A percentile compares a stretch with the other conserved stretches of the same genome.
Conservation (phyloP, 106 monocot species). For the Dendrobium catenatum region DNA sequence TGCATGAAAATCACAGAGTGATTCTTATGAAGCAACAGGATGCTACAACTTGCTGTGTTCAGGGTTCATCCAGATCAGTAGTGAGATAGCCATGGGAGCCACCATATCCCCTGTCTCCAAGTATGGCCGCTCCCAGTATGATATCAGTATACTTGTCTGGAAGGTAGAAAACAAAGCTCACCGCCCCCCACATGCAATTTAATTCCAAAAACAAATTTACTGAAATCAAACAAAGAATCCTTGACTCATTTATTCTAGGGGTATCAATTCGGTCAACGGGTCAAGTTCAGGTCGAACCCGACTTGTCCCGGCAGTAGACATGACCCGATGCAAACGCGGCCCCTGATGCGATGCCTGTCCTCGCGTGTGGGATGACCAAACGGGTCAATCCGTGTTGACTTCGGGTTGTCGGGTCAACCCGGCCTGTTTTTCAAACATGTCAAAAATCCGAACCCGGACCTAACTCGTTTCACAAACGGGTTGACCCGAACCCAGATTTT, state of each 20-base stretch:
- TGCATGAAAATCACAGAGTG: slow-evolving; percentile 39
- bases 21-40: slow-evolving; percentile 73
- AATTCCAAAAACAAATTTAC: neutral
- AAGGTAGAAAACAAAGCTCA: slow-evolving; percentile 24
- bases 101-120: slow-evolving; percentile 63
- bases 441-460: too few species aligned
- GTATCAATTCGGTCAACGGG: too few species aligned
- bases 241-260: neutral
- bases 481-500: too few species aligned
- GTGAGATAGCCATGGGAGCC: slow-evolving; percentile 70
- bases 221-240: neutral
- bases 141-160: slow-evolving; percentile 64
- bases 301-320: too few species aligned
- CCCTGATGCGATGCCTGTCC: too few species aligned
- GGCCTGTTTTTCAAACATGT: too few species aligned
- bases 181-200: neutral
- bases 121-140: slow-evolving; percentile 56
- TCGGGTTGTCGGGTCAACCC: too few species aligned
- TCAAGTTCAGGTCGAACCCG: too few species aligned
- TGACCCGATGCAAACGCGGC: too few species aligned
- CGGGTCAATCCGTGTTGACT: too few species aligned
- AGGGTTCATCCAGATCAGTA: slow-evolving; percentile 69
- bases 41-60: slow-evolving; percentile 83
- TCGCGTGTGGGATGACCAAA: too few species aligned
- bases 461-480: too few species aligned